Conservation (phyloP, 2,329 filamentous ascomycete genomes). For the Fusarium sp. region DNA sequence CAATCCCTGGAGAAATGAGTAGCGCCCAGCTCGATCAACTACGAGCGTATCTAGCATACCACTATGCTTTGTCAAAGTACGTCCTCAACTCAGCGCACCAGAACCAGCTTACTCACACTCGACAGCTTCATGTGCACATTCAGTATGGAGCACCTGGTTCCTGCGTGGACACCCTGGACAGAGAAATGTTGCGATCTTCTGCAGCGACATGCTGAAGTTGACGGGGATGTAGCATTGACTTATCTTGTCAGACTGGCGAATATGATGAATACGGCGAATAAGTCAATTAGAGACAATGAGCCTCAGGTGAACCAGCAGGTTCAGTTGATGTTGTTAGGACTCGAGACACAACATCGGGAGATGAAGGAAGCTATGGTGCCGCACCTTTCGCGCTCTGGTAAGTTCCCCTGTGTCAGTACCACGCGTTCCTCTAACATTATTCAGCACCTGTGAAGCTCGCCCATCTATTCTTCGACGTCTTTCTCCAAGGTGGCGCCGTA, state of each 20-base stretch:
- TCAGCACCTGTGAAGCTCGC: conserved; percentile 47
- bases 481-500: conserved; percentile 54
- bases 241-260: conserved; percentile 58
- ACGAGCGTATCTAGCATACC: conserved; percentile 59
- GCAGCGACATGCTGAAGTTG: conserved; percentile 49
- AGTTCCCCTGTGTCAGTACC: background rate
- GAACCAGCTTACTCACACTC: conserved; percentile 17
- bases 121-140: conserved; percentile 54
- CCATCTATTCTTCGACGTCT: conserved; percentile 53
- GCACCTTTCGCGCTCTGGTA: conserved; percentile 45
- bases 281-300: conserved; percentile 46
- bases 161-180: conserved; percentile 57
- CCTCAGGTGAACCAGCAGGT: conserved; percentile 54
- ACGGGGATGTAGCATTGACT: conserved; percentile 56
- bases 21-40: conserved; percentile 54
- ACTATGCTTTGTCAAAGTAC: conserved; percentile 57
- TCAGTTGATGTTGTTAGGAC: conserved; percentile 58
- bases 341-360: conserved; percentile 60
- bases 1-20: conserved; percentile 2
- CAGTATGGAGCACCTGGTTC: conserved; percentile 47
- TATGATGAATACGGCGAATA: conserved; percentile 53
- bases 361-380: conserved; percentile 52
- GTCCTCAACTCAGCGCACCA: conserved; percentile 18
- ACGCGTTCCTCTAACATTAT: conserved; percentile 31
- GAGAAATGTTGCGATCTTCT: conserved; percentile 58